phyloP scores from a whole-genome alignment of 2,329 filamentous ascomycete species.

The Epichloe gansuensis region DNA sequence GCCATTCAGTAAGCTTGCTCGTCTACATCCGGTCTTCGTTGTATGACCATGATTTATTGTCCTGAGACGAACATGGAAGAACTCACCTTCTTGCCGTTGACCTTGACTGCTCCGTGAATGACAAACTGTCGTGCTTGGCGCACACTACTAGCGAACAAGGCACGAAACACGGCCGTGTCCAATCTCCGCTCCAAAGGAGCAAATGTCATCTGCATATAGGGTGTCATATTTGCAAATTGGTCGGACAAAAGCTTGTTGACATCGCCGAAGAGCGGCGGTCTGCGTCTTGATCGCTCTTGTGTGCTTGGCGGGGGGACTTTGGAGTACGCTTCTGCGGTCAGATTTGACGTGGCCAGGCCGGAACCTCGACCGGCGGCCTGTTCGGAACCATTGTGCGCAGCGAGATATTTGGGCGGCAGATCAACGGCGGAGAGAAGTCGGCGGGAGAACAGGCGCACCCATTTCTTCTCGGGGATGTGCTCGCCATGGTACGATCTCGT shows the following conservation, averaged over 20 bases:
- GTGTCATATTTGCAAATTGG: slow-evolving; percentile 42
- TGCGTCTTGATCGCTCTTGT: slow-evolving; percentile 8
- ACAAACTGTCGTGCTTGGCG: slow-evolving; percentile 91
- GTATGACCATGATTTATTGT: not conserved
- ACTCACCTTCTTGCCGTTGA: slow-evolving; percentile 86
- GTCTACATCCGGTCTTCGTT: not conserved
- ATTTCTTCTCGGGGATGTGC: slow-evolving; percentile 83
- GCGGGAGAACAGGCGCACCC: slow-evolving; percentile 83
- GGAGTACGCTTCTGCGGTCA: slow-evolving; percentile 24
- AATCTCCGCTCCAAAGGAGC: slow-evolving; percentile 81
- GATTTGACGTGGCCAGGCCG: slow-evolving; percentile 35
- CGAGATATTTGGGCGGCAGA: slow-evolving; percentile 72
- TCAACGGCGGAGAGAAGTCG: slow-evolving; percentile 71
- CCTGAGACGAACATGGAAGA: not conserved
- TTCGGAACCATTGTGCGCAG: slow-evolving; percentile 66
- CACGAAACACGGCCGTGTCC: slow-evolving; percentile 88
- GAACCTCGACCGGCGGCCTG: slow-evolving; percentile 74
- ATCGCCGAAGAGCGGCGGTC: slow-evolving; percentile 15
- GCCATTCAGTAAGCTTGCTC: slow-evolving; percentile 4
- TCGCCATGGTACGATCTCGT: slow-evolving; percentile 88
- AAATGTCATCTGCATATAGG: slow-evolving; percentile 95
- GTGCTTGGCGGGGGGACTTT: slow-evolving; percentile 14
- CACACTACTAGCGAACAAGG: slow-evolving; percentile 85
- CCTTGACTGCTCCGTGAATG: slow-evolving; percentile 81
- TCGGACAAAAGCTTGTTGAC: slow-evolving; percentile 21